These are phyloP conservation scores for Berkeleyomyces basicola DNA, from an alignment of 2,329 filamentous ascomycete species.

Conservation along the genomic window DNA sequence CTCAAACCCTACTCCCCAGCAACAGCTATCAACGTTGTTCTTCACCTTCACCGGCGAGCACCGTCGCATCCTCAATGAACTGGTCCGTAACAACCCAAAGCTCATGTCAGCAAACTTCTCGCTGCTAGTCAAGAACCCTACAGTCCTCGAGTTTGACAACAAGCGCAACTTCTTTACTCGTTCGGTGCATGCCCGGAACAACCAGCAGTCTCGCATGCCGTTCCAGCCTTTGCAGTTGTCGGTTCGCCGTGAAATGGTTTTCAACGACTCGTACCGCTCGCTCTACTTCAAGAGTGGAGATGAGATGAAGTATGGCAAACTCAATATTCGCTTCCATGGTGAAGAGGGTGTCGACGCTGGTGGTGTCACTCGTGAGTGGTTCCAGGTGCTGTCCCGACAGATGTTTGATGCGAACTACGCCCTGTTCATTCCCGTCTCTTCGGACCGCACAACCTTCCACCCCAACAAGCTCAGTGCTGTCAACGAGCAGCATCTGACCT, in stretches of 20 bases:
- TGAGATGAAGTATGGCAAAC: slow-evolving; percentile 97
- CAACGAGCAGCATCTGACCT: slow-evolving; percentile 89
- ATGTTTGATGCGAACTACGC: slow-evolving; percentile 99
- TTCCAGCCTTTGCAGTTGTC: slow-evolving; percentile 64
- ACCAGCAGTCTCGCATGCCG: slow-evolving; percentile 51
- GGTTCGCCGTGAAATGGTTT: slow-evolving; percentile 86
- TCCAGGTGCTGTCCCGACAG: slow-evolving; percentile 88
- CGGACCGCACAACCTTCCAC: slow-evolving; percentile 96
- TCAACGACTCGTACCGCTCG: slow-evolving; percentile 97
- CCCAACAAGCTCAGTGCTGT: slow-evolving; percentile 86
- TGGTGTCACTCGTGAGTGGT: slow-evolving; percentile 96
- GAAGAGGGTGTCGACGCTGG: slow-evolving; percentile 97
- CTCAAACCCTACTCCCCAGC: slow-evolving; percentile 41
- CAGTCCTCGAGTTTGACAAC: slow-evolving; percentile 97
- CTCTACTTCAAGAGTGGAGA: slow-evolving; percentile 92
- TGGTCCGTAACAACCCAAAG: slow-evolving; percentile 91
- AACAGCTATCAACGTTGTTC: slow-evolving; percentile 75
- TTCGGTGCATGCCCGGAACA: slow-evolving; percentile 58
- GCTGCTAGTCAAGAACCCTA: slow-evolving; percentile 91
- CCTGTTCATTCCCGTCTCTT: slow-evolving; percentile 88
- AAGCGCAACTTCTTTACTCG: slow-evolving; percentile 98
- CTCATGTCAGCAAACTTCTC: slow-evolving; percentile 98
- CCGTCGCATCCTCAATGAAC: slow-evolving; percentile 91
- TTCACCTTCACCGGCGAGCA: slow-evolving; percentile 97
- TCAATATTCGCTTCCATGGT: slow-evolving; percentile 92